A percentile compares a stretch with the other conserved stretches of the same genome.
phyloP scores from a whole-genome alignment of 2,329 filamentous ascomycete species.

The Incumbomyces lentus region DNA sequence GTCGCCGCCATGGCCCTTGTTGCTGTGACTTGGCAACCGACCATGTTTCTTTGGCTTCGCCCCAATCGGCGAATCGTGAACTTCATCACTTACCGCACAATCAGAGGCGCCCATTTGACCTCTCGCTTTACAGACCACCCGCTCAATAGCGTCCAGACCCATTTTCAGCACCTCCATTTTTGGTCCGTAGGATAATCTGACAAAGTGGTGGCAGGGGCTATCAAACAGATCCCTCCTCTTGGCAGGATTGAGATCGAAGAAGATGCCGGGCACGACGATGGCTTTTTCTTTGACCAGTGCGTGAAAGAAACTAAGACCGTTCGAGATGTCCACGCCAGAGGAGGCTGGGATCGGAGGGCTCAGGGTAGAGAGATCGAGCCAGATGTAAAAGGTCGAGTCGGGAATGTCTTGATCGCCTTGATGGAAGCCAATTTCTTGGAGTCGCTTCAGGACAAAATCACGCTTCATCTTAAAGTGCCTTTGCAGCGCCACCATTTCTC shows the following conservation, averaged over 20 bases:
- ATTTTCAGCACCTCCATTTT: constrained; percentile 67
- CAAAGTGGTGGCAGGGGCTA: constrained; percentile 86
- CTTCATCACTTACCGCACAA: constrained; percentile 8
- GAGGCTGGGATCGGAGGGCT: constrained; percentile 44
- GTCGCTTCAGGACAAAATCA: constrained; percentile 73
- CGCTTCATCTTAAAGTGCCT: constrained; percentile 85
- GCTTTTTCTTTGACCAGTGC: constrained; percentile 88
- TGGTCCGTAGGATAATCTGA: constrained; percentile 70
- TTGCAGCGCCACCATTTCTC: constrained; percentile 84
- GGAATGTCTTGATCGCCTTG: constrained; percentile 63
- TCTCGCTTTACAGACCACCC: constrained; percentile 50
- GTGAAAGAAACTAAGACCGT: constrained; percentile 94
- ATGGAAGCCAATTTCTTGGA: constrained; percentile 74
- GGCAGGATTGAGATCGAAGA: constrained; percentile 91
- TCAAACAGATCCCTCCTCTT: constrained; percentile 87
- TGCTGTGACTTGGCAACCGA: background rate
- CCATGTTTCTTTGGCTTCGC: too few species aligned
- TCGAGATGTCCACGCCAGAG: constrained; percentile 62
- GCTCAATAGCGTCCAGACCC: constrained; percentile 76
- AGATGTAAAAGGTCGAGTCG: constrained; percentile 91
- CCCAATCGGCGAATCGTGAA: background rate
- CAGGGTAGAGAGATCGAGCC: constrained; percentile 49
- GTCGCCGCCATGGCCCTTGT: constrained; percentile 2
- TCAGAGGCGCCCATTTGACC: constrained; percentile 21
- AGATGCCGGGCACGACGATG: constrained; percentile 93